These are phyloP conservation scores for Henckelia pumila DNA, from an alignment of 257 asterid genomes.

Conservation along the genomic window DNA sequence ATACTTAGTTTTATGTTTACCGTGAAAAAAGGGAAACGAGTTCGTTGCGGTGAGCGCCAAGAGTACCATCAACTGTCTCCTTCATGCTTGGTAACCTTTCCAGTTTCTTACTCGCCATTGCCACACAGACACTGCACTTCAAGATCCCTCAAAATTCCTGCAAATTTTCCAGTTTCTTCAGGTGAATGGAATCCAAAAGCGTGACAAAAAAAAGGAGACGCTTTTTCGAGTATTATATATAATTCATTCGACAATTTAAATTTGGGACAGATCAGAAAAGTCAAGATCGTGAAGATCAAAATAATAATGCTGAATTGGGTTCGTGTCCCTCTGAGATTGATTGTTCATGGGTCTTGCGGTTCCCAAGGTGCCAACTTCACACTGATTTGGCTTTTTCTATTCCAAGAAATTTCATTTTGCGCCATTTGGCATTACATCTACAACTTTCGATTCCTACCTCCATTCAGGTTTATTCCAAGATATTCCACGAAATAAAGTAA, in stretches of 20 bases:
- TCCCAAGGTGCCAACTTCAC: slow-evolving; percentile 12
- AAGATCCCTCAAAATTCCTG: neutral
- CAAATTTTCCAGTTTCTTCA: slow-evolving; percentile 2
- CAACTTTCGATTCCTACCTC: neutral
- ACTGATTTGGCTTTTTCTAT: neutral
- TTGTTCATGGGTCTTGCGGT: neutral
- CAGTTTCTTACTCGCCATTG: slow-evolving; percentile 54
- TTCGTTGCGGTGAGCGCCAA: slow-evolving; percentile 83
- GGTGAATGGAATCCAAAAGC: slow-evolving; percentile 3
- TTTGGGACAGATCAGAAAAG: neutral
- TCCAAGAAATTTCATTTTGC: slow-evolving; percentile 15
- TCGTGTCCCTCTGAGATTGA: slow-evolving; percentile 22
- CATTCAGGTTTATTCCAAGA: no score
- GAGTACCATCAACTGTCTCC: slow-evolving; percentile 90
- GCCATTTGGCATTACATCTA: neutral
- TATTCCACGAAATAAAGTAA: no score
- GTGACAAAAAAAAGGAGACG: slow-evolving; percentile 2
- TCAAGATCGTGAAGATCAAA: neutral
- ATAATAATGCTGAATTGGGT: neutral
- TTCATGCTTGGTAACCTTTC: slow-evolving; percentile 70
- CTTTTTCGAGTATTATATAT: neutral
- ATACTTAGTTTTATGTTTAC: no score
- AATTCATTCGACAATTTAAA: neutral
- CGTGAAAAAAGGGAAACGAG: slow-evolving; percentile 88
- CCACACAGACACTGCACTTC: neutral